A percentile compares a stretch with the other conserved stretches of the same genome.
Evolutionary conservation across 2,329 filamentous ascomycete species (phyloP).

Genomic region (Penicillium sp.): DNA sequence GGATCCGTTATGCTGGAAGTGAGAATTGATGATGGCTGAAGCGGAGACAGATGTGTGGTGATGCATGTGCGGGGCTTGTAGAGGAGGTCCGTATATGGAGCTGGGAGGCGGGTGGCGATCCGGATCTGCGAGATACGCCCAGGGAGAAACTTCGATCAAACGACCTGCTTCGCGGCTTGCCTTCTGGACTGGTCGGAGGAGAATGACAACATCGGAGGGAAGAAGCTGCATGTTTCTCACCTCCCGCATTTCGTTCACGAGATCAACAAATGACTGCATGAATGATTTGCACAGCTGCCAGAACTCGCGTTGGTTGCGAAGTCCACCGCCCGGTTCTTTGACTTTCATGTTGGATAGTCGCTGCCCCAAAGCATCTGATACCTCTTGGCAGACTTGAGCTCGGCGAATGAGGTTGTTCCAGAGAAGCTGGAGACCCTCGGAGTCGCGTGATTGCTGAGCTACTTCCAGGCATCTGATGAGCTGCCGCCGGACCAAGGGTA

Average conservation of each 20-base stretch:
- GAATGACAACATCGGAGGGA: conserved; percentile 67
- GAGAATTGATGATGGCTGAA: conserved; percentile 19
- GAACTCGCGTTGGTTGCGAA: conserved; percentile 58
- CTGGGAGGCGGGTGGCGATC: conserved; percentile 34
- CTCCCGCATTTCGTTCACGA: conserved; percentile 50
- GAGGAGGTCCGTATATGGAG: conserved; percentile 37
- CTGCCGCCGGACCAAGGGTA: conserved; percentile 70
- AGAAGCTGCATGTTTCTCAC: conserved; percentile 51
- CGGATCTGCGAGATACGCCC: conserved; percentile 56
- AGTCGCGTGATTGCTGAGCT: conserved; percentile 61
- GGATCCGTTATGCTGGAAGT: conserved; percentile 29
- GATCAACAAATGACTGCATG: conserved; percentile 51
- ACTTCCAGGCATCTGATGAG: conserved; percentile 65
- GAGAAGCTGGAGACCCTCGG: conserved; percentile 62
- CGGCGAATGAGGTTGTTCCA: conserved; percentile 73
- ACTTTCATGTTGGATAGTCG: conserved; percentile 79
- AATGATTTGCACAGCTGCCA: conserved; percentile 70
- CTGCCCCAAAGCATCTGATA: conserved; percentile 71
- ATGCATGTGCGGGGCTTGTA: conserved; percentile 35
- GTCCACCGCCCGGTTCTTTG: conserved; percentile 76
- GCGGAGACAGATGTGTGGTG: conserved; percentile 35
- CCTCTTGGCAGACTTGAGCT: conserved; percentile 69
- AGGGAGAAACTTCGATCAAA: conserved; percentile 68
- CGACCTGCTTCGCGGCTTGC: conserved; percentile 78
- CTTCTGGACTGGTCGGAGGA: conserved; percentile 79